Evolutionary conservation across 2,329 filamentous ascomycete species (phyloP).

Genomic region (Aspergillus texensis): DNA sequence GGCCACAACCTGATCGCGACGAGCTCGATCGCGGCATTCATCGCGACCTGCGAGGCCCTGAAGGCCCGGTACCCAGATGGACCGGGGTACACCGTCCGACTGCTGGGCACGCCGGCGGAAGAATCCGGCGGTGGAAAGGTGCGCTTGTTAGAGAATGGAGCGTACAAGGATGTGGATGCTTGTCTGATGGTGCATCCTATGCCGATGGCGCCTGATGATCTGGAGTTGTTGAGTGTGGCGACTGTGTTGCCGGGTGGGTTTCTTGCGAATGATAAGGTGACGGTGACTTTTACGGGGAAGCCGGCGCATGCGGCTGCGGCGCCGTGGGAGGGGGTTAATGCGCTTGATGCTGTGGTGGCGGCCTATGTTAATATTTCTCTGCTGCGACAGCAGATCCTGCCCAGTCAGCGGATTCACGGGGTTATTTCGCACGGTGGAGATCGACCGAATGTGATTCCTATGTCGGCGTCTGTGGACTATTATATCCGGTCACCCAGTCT

Average conservation of each 20-base stretch:
- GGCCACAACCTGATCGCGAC: constrained; percentile 38
- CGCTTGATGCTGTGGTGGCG: constrained; percentile 58
- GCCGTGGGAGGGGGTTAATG: constrained; percentile 62
- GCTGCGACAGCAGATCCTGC: constrained; percentile 58
- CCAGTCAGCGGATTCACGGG: constrained; percentile 54
- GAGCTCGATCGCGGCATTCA: constrained; percentile 39
- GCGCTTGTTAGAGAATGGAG: constrained; percentile 44
- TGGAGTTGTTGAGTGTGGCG: constrained; percentile 26
- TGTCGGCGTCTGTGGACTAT: constrained; percentile 48
- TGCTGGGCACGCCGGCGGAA: constrained; percentile 41
- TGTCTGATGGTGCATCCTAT: constrained; percentile 45
- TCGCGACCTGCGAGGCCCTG: constrained; percentile 35
- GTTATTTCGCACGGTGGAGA: constrained; percentile 57
- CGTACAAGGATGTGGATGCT: constrained; percentile 41
- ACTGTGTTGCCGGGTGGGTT: constrained; percentile 28
- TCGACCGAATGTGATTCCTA: constrained; percentile 60
- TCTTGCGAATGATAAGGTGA: constrained; percentile 35
- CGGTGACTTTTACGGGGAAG: constrained; percentile 50
- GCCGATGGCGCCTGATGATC: constrained; percentile 29
- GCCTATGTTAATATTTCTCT: constrained; percentile 49
- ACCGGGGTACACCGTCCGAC: constrained; percentile 32
- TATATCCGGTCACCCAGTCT: constrained; percentile 47
- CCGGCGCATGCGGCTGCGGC: constrained; percentile 58
- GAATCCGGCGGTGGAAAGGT: constrained; percentile 41
- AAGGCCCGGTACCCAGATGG: constrained; percentile 15